Conservation (phyloP, 495 filamentous ascomycete genomes). For the Cladorrhinum samala region DNA sequence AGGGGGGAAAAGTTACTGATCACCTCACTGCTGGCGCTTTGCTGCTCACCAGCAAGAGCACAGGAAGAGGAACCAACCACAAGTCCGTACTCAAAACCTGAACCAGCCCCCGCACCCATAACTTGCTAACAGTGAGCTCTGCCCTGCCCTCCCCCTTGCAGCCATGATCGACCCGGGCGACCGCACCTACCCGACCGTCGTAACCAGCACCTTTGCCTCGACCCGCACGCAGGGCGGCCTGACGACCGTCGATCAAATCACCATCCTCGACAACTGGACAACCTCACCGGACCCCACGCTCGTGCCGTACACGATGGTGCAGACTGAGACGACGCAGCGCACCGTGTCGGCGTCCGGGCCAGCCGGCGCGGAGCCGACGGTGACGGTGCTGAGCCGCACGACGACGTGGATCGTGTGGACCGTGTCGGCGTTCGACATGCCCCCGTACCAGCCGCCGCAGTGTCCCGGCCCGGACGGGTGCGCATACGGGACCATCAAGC, state of each 20-base stretch:
- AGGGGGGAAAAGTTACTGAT: no score
- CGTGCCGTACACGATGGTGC: constrained; percentile 11
- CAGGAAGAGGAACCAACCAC: no score
- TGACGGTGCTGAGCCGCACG: constrained; percentile 1
- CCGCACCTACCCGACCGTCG: constrained; percentile 18
- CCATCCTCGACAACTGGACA: constrained; percentile 17
- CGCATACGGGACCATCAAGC: constrained; percentile 11
- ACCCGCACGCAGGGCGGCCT: neutral
- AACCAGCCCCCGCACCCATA: no score
- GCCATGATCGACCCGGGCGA: no score
- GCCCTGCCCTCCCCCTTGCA: no score
- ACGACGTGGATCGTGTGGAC: constrained; percentile 12
- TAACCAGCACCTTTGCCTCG: constrained; percentile 10
- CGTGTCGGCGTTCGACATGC: constrained; percentile 14
- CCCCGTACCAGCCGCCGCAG: constrained; percentile 24
- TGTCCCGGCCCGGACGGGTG: constrained; percentile 25
- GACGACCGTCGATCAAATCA: constrained; percentile 15
- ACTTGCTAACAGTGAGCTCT: no score
- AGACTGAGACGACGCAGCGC: constrained; percentile 8
- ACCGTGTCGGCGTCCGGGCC: constrained; percentile 2
- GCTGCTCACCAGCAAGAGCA: no score
- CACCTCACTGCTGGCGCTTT: no score
- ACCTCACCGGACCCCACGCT: constrained; percentile 10
- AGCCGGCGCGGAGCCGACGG: no score
- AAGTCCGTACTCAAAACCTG: no score